A percentile compares a stretch with the other conserved stretches of the same genome.
Evolutionary conservation across 2,329 filamentous ascomycete genomes (phyloP).

Genomic region (Arthrobotrys sinensis): DNA sequence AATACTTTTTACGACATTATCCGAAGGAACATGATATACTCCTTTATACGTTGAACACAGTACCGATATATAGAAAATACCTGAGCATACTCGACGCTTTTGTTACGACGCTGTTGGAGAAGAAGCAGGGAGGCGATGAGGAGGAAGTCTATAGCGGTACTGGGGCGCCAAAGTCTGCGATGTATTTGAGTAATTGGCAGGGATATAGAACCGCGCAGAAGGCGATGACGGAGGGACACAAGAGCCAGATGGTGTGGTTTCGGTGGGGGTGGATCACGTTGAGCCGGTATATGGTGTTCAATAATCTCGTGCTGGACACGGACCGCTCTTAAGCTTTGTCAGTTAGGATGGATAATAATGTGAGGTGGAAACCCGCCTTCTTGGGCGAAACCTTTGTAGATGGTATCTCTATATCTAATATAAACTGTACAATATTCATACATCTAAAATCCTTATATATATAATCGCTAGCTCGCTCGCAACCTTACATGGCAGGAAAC

Average conservation of each 20-base stretch:
- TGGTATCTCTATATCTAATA: conserved; percentile 17
- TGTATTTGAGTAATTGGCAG: conserved; percentile 79
- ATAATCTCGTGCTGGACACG: conserved; percentile 80
- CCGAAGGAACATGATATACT: conserved; percentile 65
- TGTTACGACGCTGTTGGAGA: conserved; percentile 74
- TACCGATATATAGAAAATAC: conserved; percentile 85
- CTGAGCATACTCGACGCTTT: conserved; percentile 81
- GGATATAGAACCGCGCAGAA: conserved; percentile 79
- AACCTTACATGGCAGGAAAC: conserved; percentile 39
- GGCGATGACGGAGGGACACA: conserved; percentile 91
- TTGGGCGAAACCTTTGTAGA: conserved; percentile 23
- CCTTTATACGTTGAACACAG: conserved; percentile 85
- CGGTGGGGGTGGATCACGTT: conserved; percentile 93
- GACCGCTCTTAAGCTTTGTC: background rate
- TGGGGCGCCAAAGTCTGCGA: conserved; percentile 66
- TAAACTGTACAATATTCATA: conserved; percentile 37
- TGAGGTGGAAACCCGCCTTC: background rate
- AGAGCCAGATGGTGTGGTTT: conserved; percentile 99
- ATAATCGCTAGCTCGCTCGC: background rate
- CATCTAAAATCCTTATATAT: background rate
- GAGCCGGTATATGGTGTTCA: conserved; percentile 95
- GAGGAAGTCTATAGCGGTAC: conserved; percentile 40
- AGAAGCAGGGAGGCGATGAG: conserved; percentile 53
- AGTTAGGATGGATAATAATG: background rate
- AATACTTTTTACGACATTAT: conserved; percentile 75